Evolutionary conservation across 2,329 filamentous ascomycete genomes (phyloP).

Genomic region (Aspergillus transmontanensis): DNA sequence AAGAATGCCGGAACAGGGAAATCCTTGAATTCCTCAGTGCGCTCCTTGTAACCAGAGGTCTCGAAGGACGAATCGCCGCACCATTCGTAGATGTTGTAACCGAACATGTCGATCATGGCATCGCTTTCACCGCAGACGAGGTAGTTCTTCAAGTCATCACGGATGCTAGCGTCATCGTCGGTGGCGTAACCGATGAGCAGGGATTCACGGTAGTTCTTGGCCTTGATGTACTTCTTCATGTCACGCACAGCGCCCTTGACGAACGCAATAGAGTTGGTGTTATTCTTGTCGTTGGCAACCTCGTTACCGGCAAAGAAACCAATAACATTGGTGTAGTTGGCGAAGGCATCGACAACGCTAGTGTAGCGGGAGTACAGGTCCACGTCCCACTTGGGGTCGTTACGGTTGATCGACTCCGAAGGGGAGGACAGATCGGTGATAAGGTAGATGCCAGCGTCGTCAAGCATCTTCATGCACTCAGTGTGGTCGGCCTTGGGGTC

Average conservation of each 20-base stretch:
- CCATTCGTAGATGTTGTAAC: conserved; percentile 99
- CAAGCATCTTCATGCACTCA: conserved; percentile 80
- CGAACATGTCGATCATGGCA: conserved; percentile 90
- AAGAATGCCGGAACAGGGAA: conserved; percentile 98
- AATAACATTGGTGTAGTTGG: conserved; percentile 84
- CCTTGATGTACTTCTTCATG: conserved; percentile 89
- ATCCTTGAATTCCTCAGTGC: conserved; percentile 81
- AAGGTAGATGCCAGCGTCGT: conserved; percentile 89
- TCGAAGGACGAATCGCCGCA: conserved; percentile 81
- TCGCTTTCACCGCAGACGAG: conserved; percentile 81
- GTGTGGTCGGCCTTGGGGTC: conserved; percentile 77
- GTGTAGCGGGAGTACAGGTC: conserved; percentile 80
- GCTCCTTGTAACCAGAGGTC: conserved; percentile 76
- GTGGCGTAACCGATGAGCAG: conserved; percentile 95
- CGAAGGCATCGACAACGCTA: conserved; percentile 76
- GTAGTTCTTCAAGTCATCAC: conserved; percentile 81
- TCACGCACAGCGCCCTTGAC: conserved; percentile 98
- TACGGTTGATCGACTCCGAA: conserved; percentile 78
- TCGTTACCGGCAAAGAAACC: conserved; percentile 99
- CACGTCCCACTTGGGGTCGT: conserved; percentile 76
- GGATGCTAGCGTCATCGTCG: conserved; percentile 85
- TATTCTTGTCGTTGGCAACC: conserved; percentile 85
- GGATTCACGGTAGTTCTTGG: conserved; percentile 67
- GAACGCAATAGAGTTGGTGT: conserved; percentile 87
- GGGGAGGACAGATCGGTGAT: conserved; percentile 89